Base-by-base conservation (phyloP, 192 early-diverging fungal species). In the Entomortierella chlamydospora region DNA sequence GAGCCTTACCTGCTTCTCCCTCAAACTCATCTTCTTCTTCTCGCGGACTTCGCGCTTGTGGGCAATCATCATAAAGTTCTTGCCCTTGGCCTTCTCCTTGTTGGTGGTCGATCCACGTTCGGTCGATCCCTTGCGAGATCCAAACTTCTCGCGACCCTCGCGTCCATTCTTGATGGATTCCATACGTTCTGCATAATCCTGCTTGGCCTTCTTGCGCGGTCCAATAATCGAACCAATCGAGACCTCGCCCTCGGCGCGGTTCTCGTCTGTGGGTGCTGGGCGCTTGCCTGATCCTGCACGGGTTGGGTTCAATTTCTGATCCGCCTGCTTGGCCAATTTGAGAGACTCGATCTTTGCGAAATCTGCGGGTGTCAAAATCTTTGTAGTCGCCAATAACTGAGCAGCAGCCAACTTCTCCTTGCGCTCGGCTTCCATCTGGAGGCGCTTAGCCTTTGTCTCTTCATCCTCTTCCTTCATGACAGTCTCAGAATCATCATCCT, bases 1-100 rank as follows among this genome's bases (percentile, higher is more conserved):
- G 31, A 15, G 34, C n/a, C 41, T 56, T 68, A 85, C 83, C 61
- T 91, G 92, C 83, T 94, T 95, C 30, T 95, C 91, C 33, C 87
- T 81, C 72, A 94, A 82, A 73, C 90, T 93, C 57, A 87, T 85
- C 82, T 88, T 93, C 64, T 88, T 86, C 85, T 95, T 95, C 34
- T 77, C 76, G 31, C 89, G 78, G 31, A 96, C 90, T 52, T 89
- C 86, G 51, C 89, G 86, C 87, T 98, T 98, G 85, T 99, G 97
- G 25, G 94, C 87, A 67, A 99, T 87, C 98, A 99, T 99, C 84
- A 90, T 90, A 77, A 92, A 95, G 80, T 91, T 89, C 90, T 99
- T 99, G 67, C 90, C 95, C 81, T 93, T 95, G 69, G 91, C 68
- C 88, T 98, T 99, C 64, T 97, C 95, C 82, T 88, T 87, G 85